A percentile compares a stretch with the other conserved stretches of the same genome.
phyloP scores from a whole-genome alignment of 306 rosid genomes.

The Citrullus colocynthis region DNA sequence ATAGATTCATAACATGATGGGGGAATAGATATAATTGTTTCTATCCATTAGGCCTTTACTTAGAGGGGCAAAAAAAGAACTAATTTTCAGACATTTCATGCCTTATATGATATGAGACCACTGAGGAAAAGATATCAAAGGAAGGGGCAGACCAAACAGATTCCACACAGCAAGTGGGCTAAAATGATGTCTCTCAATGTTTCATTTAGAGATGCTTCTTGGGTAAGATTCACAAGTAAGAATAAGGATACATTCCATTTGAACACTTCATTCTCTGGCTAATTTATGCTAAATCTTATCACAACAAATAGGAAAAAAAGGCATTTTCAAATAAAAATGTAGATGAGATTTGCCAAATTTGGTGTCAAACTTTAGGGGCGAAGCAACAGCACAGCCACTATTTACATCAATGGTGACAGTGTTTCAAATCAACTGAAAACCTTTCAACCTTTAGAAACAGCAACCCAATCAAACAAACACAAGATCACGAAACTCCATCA shows the following conservation, averaged over 20 bases:
- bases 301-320: not conserved
- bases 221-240: not conserved
- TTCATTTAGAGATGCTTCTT: not conserved
- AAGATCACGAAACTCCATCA: not conserved
- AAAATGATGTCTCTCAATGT: not conserved
- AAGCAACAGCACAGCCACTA: not conserved
- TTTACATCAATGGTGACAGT: not conserved
- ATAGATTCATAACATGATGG: not conserved
- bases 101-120: not conserved
- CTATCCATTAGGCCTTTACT: not conserved
- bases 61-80: not conserved
- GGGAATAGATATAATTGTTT: not conserved
- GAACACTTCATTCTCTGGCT: not conserved
- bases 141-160: not conserved
- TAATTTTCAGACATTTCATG: not conserved
- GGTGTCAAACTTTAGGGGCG: not conserved
- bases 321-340: not conserved
- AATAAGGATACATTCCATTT: not conserved
- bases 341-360: not conserved
- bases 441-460: not conserved
- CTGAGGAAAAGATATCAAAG: not conserved
- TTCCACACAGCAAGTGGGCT: not conserved
- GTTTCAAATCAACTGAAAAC: not conserved
- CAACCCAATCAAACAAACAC: constrained; percentile 1
- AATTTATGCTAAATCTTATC: not conserved